Conservation (phyloP, 495 filamentous ascomycete genomes). For the Neurospora sp. region DNA sequence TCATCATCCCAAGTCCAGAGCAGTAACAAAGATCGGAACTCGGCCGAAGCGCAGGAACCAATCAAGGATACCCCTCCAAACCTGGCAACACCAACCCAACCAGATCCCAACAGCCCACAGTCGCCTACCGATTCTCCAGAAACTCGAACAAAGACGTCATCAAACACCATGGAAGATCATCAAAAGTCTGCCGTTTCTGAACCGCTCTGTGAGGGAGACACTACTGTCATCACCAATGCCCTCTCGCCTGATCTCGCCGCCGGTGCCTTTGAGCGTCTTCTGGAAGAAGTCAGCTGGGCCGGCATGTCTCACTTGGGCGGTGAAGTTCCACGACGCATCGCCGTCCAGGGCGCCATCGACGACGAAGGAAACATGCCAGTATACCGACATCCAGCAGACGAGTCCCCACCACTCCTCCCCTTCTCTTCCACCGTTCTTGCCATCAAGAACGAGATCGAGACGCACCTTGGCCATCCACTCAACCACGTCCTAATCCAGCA, state of each 20-base stretch:
- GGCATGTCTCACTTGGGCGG: constrained; percentile 88
- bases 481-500: constrained; percentile 93
- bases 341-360: constrained; percentile 67
- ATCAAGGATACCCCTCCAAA: background rate
- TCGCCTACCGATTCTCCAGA: background rate
- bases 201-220: constrained; percentile 64
- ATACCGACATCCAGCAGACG: constrained; percentile 89
- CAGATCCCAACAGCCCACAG: background rate
- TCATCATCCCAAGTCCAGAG: background rate
- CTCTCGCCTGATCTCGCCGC: constrained; percentile 40
- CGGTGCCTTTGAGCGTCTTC: constrained; percentile 59
- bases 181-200: constrained; percentile 8
- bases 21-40: background rate
- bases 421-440: constrained; percentile 64
- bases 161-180: background rate
- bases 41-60: background rate
- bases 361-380: constrained; percentile 74
- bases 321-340: constrained; percentile 87
- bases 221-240: constrained; percentile 60
- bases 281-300: constrained; percentile 75
- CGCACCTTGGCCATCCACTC: constrained; percentile 63
- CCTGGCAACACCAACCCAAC: background rate
- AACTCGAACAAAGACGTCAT: background rate
- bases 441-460: constrained; percentile 58
- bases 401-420: constrained; percentile 65